Base-by-base conservation (phyloP, 192 early-diverging fungal species). In the Blastocladiella britannica region DNA sequence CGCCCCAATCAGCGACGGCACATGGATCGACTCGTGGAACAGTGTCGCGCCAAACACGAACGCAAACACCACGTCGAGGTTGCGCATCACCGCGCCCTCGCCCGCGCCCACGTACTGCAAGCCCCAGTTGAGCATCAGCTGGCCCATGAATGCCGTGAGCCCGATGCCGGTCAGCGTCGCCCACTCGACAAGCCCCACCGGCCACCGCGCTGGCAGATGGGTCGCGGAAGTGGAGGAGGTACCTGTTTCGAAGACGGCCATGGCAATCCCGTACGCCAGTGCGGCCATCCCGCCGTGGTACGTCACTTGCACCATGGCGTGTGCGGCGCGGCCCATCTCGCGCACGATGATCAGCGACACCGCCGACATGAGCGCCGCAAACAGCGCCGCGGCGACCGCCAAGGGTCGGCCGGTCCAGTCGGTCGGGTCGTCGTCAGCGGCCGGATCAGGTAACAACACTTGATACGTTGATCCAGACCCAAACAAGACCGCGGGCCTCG, bases 51-150 rank as follows among this genome's bases (percentile, higher is more conserved):
- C 82, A 65, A 87, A 76, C 20, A 82, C 52, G 67, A 86, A 86
- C 18, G 85, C 81, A 71, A 86, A 85, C 2, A 86, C 82, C 29
- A 89, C 75, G 58, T 89, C 85, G 52, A 83, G 68, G 67, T 82
- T 86, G 43, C 87, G 75, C 80, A 87, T 83, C 67, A 89, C 53
- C n/a, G 82, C 78, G 12, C 74, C 83, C 0, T 81, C 81, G 0
- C 85, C 85, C 15, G 83, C 70, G 8, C 77, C 76, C 7, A 80
- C 80, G 59, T 86, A 53, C 70, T 89, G 87, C 57, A 89, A 55
- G 56, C 84, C 84, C 53, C 70, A 66, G 62, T 86, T 89, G 26
- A 87, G 65, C 8, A 86, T 66, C n/a, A 73, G 75, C 59, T 89
- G 86, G 9, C 80, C 83, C 15, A 76, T 7, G 63, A 85, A 86